A percentile compares a stretch with the other conserved stretches of the same genome.
These are phyloP conservation scores for Phytophthora aleatoria DNA, from an alignment of 352 stramenopile species.

Conservation along the genomic window DNA sequence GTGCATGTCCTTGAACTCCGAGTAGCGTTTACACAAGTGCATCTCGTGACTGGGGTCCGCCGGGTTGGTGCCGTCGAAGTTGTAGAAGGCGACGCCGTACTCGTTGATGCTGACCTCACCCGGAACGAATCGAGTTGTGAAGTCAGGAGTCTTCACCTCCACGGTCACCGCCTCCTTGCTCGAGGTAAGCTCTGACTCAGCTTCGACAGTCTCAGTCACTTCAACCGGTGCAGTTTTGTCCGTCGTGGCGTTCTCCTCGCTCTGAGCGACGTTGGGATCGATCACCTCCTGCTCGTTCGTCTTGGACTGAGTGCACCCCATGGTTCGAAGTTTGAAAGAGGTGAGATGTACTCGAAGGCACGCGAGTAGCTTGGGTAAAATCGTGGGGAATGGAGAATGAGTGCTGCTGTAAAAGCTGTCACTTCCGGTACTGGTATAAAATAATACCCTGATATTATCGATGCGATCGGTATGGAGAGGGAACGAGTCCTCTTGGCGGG, in stretches of 20 bases:
- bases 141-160: slow-evolving; percentile 25
- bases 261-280: slow-evolving; percentile 14
- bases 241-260: slow-evolving; percentile 1
- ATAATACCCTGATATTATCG: no score
- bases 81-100: slow-evolving; percentile 66
- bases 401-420: neutral
- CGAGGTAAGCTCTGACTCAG: slow-evolving; percentile 17
- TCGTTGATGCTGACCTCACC: slow-evolving; percentile 53
- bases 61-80: slow-evolving; percentile 52
- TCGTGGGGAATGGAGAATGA: slow-evolving; percentile 29
- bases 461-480: no score
- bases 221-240: neutral
- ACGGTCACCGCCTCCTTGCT: slow-evolving; percentile 18
- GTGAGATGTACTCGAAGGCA: slow-evolving; percentile 1
- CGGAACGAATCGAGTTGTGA: slow-evolving; percentile 44
- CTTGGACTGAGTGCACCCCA: slow-evolving; percentile 71
- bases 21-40: slow-evolving; percentile 72
- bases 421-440: no score
- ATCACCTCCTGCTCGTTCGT: slow-evolving; percentile 52
- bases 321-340: slow-evolving; percentile 18
- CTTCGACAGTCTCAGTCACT: neutral
- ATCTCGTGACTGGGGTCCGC: slow-evolving; percentile 48
- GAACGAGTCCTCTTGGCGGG: no score
- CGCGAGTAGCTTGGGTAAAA: slow-evolving; percentile 8
- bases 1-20: slow-evolving; percentile 77